Evolutionary conservation across 768 basidiomycete species (phyloP).

Genomic region (Tylopilus vinaceipallidus): DNA sequence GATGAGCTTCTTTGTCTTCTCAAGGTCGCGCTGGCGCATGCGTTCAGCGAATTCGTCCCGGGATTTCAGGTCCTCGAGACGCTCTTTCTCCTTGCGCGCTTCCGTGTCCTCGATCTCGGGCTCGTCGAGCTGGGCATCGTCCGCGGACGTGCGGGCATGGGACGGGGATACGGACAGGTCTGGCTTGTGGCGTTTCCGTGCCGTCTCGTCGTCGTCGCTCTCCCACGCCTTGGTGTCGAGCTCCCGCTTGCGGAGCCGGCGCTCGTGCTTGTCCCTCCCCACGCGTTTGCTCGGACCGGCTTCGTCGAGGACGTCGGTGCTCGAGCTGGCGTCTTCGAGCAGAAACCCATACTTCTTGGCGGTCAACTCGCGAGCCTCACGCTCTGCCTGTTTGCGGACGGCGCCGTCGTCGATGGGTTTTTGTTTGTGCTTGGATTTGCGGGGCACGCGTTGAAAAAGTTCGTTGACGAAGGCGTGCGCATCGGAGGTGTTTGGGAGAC

Average conservation of each 20-base stretch:
- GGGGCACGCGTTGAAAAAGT: constrained; percentile 74
- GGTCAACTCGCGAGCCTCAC: constrained; percentile 64
- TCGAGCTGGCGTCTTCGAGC: constrained; percentile 78
- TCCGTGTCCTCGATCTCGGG: constrained; percentile 80
- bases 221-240: constrained; percentile 84
- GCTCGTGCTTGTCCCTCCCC: constrained; percentile 54
- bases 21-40: constrained; percentile 76
- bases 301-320: constrained; percentile 39
- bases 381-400: constrained; percentile 67
- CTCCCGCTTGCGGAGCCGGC: constrained; percentile 76
- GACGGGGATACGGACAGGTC: constrained; percentile 36
- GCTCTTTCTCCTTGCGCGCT: constrained; percentile 64
- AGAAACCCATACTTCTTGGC: constrained; percentile 78
- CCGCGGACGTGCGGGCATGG: constrained; percentile 23
- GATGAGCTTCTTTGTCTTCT: constrained; percentile 85
- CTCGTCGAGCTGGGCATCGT: constrained; percentile 41
- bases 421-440: constrained; percentile 71
- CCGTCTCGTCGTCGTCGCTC: constrained; percentile 83
- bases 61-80: constrained; percentile 76
- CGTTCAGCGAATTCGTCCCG: constrained; percentile 94
- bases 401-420: constrained; percentile 38
- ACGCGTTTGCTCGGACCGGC: constrained; percentile 21
- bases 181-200: constrained; percentile 58
- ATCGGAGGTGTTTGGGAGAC: constrained; percentile 78
- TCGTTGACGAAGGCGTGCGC: constrained; percentile 78